phyloP scores from a whole-genome alignment of 208 protist genomes.

The Leishmania major region DNA sequence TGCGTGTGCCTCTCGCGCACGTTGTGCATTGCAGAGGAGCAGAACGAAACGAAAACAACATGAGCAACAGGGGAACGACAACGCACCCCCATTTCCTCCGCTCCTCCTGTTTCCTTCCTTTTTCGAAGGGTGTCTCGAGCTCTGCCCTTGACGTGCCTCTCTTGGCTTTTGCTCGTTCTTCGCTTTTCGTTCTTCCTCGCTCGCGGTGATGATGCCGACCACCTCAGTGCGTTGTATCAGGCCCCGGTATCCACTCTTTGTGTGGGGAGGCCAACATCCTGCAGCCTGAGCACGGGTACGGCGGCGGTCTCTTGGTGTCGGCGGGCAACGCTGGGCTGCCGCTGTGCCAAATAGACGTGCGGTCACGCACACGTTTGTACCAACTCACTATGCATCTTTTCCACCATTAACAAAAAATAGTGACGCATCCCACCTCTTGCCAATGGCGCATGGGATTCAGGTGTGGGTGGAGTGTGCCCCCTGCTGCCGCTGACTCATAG shows the following conservation, averaged over 20 bases:
- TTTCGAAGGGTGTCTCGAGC: neutral
- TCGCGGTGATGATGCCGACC: neutral
- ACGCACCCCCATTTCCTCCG: neutral
- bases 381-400: neutral
- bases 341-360: neutral
- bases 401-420: neutral
- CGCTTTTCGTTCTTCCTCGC: neutral
- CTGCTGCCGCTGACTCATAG: neutral
- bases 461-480: neutral
- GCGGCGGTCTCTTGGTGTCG: neutral
- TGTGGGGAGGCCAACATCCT: neutral
- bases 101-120: neutral
- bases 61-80: too few relatives aligned
- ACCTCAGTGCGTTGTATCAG: neutral
- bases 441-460: neutral
- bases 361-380: neutral
- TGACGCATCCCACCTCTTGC: neutral
- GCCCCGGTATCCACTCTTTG: neutral
- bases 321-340: neutral
- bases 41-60: neutral
- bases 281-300: neutral
- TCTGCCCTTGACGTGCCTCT: neutral
- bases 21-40: too few relatives aligned
- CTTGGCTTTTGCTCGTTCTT: neutral
- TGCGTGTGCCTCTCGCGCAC: neutral